phyloP scores from a whole-genome alignment of 441 rosid species.

The Daphne laureola region DNA sequence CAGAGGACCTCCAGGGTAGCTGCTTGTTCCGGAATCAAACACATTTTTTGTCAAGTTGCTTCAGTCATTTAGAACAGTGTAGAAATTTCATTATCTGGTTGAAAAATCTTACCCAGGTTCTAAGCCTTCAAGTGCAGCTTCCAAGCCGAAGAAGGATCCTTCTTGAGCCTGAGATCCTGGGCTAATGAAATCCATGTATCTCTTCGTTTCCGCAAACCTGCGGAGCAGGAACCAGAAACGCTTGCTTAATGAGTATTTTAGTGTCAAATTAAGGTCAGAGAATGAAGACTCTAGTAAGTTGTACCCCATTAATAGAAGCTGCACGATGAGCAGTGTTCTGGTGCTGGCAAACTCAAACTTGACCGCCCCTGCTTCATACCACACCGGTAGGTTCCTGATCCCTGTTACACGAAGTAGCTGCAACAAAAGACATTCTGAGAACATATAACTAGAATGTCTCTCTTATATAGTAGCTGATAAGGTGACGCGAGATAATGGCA shows the following conservation, averaged over 20 bases:
- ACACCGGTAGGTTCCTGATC: conserved; percentile 62
- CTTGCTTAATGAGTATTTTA: neutral
- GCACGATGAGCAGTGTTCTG: conserved; percentile 58
- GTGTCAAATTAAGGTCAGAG: neutral
- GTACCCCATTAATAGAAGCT: conserved; percentile 85
- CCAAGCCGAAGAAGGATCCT: conserved; percentile 80
- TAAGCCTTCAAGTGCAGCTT: conserved; percentile 70
- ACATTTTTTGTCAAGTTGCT: neutral
- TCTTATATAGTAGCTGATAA: too few species aligned
- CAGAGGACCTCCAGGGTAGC: conserved; percentile 93
- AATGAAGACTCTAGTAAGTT: neutral
- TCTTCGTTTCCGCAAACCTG: conserved; percentile 83
- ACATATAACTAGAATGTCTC: too few species aligned
- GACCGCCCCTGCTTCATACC: conserved; percentile 92
- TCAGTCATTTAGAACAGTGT: neutral
- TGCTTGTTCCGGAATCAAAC: conserved; percentile 15
- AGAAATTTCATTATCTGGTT: neutral
- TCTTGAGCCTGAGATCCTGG: conserved; percentile 89
- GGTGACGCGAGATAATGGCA: too few species aligned
- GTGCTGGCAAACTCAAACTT: conserved; percentile 73
- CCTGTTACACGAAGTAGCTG: conserved; percentile 82
- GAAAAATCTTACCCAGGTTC: conserved; percentile 69
- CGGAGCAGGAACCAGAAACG: conserved; percentile 1
- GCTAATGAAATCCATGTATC: conserved; percentile 73
- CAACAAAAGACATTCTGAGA: conserved; percentile 6